These are phyloP conservation scores for Tephrocybe rancida DNA, from an alignment of 768 basidiomycete species.

Conservation along the genomic window DNA sequence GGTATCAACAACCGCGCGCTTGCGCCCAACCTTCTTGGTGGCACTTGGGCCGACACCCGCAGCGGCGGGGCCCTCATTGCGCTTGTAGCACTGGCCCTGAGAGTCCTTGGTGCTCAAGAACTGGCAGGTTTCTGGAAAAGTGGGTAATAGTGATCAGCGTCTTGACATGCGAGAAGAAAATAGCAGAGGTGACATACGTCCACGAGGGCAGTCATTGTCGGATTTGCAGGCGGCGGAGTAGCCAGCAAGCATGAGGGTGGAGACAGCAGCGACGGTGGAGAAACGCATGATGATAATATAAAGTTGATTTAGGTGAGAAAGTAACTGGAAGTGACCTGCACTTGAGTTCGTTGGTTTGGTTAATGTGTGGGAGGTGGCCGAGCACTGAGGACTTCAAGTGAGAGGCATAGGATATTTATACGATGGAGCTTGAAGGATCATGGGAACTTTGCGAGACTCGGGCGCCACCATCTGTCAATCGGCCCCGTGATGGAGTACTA, in stretches of 20 bases:
- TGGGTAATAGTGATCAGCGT: not conserved
- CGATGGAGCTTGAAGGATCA: not conserved
- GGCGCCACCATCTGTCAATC: not conserved
- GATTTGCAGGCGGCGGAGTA: not conserved
- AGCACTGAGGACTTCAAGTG: not conserved
- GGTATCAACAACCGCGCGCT: no score
- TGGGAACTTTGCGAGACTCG: not conserved
- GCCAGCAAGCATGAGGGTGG: not conserved
- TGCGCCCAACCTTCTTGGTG: not conserved
- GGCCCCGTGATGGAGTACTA: no score
- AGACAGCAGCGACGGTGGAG: not conserved
- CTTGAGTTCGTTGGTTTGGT: slow-evolving; percentile 1
- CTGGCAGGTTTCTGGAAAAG: not conserved
- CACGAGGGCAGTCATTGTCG: not conserved
- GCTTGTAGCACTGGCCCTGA: not conserved
- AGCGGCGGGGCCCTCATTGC: not conserved
- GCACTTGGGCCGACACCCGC: not conserved
- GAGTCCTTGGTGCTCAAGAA: not conserved
- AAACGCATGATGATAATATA: not conserved
- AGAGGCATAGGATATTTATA: not conserved
- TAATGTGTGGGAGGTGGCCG: not conserved
- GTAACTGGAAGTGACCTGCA: slow-evolving; percentile 1
- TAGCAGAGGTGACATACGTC: not conserved
- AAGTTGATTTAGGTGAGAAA: not conserved
- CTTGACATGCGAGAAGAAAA: not conserved